Conservation (phyloP, 169 alveolate genomes). For the Ichthyophthirius multifiliis region DNA sequence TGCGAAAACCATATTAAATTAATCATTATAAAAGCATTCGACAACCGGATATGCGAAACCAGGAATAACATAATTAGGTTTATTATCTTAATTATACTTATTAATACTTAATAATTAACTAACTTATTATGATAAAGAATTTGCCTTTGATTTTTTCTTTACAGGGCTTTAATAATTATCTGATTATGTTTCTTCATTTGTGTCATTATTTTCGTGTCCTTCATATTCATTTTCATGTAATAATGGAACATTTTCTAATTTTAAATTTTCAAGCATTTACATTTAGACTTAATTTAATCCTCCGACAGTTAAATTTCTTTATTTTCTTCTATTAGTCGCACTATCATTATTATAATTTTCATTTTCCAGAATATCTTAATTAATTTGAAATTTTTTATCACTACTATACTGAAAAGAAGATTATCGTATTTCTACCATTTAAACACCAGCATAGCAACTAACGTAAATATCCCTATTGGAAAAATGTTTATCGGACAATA, state of each 20-base stretch:
- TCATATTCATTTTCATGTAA: no score
- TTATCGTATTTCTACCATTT: no score
- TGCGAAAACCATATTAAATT: conserved; percentile 41
- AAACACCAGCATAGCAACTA: conserved; percentile 52
- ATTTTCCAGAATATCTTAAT: no score
- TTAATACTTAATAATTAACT: conserved; percentile 36
- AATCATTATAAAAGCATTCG: conserved; percentile 28
- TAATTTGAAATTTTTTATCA: no score
- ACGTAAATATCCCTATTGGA: conserved; percentile 49
- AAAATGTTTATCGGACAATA: conserved; percentile 50
- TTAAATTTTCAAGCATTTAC: no score
- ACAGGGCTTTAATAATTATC: no score
- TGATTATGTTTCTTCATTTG: background rate
- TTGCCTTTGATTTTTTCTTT: background rate
- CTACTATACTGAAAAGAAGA: no score
- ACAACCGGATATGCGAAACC: conserved; percentile 30
- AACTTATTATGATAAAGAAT: conserved; percentile 24
- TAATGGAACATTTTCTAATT: no score
- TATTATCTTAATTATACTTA: conserved; percentile 30
- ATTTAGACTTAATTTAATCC: no score
- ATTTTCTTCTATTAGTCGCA: no score
- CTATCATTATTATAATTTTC: no score
- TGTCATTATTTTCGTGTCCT: background rate
- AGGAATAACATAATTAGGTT: conserved; percentile 21
- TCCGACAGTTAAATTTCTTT: no score